phyloP scores from a whole-genome alignment of 768 basidiomycete species.

The Lyophyllum shimeji region DNA sequence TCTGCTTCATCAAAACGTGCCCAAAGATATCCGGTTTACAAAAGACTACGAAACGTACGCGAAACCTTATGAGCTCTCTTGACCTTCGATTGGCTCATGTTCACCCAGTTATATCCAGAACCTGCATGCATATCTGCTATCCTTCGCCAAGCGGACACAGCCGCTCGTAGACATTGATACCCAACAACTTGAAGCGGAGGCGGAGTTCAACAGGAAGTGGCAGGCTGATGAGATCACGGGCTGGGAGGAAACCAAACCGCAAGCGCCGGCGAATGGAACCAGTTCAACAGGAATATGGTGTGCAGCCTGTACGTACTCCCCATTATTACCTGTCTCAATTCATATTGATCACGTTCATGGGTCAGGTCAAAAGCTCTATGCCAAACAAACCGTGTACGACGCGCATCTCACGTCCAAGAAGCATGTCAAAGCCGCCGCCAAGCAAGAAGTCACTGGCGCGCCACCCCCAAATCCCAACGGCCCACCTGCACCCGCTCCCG shows the following conservation, averaged over 20 bases:
- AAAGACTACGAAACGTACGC: conserved; percentile 82
- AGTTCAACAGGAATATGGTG: conserved; percentile 83
- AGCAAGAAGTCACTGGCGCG: conserved; percentile 52
- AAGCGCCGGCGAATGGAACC: conserved; percentile 43
- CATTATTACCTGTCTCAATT: not conserved
- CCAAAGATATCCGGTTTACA: conserved; percentile 62
- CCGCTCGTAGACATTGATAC: conserved; percentile 78
- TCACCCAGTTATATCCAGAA: conserved; percentile 73
- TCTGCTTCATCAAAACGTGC: conserved; percentile 65
- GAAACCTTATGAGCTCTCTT: conserved; percentile 1
- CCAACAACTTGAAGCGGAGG: conserved; percentile 61
- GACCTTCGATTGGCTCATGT: conserved; percentile 4
- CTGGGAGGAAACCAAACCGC: conserved; percentile 61
- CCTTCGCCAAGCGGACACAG: conserved; percentile 81
- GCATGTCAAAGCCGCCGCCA: conserved; percentile 88
- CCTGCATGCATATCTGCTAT: conserved; percentile 81
- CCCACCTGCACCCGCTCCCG: conserved; percentile 27
- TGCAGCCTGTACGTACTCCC: conserved; percentile 70
- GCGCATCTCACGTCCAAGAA: conserved; percentile 96
- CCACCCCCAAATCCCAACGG: conserved; percentile 62
- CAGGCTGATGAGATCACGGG: conserved; percentile 69
- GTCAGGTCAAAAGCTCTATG: conserved; percentile 89
- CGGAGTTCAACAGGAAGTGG: conserved; percentile 81
- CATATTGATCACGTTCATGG: not conserved
- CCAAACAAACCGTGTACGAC: conserved; percentile 97